phyloP scores from a whole-genome alignment of 2,329 filamentous ascomycete genomes.

The Trichoderma polysporum region DNA sequence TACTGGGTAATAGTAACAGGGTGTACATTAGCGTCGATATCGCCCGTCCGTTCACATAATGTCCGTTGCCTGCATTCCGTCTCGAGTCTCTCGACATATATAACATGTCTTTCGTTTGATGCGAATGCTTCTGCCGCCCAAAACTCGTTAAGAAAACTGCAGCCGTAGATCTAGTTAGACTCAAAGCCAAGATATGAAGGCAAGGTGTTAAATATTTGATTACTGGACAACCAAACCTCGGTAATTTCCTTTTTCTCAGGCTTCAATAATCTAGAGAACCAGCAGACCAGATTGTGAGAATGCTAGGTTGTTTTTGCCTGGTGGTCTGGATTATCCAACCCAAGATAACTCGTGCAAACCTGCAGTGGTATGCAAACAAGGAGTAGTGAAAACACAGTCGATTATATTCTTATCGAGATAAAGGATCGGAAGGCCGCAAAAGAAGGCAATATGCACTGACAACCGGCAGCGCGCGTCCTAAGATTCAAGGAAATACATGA shows the following conservation, averaged over 20 bases:
- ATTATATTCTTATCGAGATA: neutral
- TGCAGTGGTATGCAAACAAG: neutral
- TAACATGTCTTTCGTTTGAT: neutral
- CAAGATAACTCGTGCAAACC: neutral
- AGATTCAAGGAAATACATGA: neutral
- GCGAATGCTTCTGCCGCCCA: neutral
- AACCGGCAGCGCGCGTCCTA: neutral
- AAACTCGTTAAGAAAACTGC: neutral
- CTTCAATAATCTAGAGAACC: too few relatives aligned
- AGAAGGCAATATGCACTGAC: neutral
- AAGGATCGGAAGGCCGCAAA: neutral
- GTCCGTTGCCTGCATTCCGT: neutral
- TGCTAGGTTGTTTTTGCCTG: neutral
- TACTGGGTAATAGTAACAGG: conserved; percentile 25
- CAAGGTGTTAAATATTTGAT: neutral
- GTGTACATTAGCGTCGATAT: conserved; percentile 25
- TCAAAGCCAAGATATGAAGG: neutral
- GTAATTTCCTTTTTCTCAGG: neutral
- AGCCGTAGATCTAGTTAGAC: neutral
- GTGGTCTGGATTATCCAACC: neutral
- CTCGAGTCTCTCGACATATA: neutral
- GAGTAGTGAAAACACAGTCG: neutral
- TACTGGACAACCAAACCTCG: neutral
- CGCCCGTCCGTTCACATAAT: conserved; percentile 27
- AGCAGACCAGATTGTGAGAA: neutral